Evolutionary conservation across 1,284 basidiomycete genomes (phyloP).

Genomic region (Ceratobasidium sp.): DNA sequence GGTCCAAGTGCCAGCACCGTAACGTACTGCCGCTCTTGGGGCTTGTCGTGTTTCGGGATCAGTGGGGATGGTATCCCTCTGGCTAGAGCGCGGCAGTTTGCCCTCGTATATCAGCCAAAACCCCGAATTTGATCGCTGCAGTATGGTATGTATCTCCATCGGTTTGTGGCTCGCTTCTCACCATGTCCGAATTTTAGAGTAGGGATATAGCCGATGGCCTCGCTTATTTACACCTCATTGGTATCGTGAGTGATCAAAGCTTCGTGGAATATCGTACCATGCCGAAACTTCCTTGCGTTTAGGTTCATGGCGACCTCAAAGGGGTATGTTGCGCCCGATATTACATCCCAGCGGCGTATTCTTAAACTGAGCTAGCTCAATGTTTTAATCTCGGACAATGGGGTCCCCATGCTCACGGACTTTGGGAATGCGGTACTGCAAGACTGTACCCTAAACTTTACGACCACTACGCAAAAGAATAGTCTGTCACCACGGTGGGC

Average conservation of each 20-base stretch:
- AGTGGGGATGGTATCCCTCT: conserved; percentile 22
- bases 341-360: background rate
- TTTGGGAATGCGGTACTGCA: conserved; percentile 7
- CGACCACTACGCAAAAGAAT: background rate
- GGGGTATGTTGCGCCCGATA: background rate
- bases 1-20: conserved; percentile 21
- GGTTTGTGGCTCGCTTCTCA: background rate
- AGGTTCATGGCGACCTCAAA: conserved; percentile 16
- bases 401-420: background rate
- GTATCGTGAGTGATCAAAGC: conserved; percentile 11
- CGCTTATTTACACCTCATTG: background rate
- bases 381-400: background rate
- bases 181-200: background rate
- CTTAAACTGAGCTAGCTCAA: background rate
- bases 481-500: background rate
- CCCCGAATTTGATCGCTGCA: background rate
- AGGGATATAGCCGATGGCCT: conserved; percentile 3
- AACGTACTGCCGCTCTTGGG: conserved; percentile 15
- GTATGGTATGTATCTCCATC: background rate
- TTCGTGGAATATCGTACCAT: background rate
- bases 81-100: conserved; percentile 11
- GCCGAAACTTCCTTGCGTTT: background rate
- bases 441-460: background rate
- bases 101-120: background rate
- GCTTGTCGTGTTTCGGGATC: background rate